Percentiles rank a stretch among this genome's conserved stretches.
phyloP scores from a whole-genome alignment of 2,329 filamentous ascomycete genomes.

The Didymosphaeria variabile region DNA sequence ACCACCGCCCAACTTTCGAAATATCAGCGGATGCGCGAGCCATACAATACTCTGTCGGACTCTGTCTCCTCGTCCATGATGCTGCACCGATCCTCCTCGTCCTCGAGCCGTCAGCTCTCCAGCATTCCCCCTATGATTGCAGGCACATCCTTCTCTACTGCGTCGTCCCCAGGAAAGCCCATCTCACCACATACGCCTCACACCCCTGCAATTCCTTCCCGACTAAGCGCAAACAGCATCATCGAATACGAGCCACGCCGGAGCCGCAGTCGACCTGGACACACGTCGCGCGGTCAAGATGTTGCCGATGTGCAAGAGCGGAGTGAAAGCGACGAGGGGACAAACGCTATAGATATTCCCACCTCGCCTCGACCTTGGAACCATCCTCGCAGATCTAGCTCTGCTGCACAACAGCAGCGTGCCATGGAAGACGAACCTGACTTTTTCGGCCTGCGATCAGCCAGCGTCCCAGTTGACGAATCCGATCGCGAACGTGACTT shows the following conservation, averaged over 20 bases:
- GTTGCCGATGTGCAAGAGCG: constrained; percentile 36
- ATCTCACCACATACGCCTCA: constrained; percentile 91
- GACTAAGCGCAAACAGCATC: constrained; percentile 91
- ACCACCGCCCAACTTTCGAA: constrained; percentile 83
- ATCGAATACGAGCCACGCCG: constrained; percentile 67
- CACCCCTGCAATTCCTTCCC: constrained; percentile 90
- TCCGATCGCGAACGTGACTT: constrained; percentile 57
- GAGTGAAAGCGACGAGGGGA: constrained; percentile 54
- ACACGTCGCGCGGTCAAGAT: constrained; percentile 43
- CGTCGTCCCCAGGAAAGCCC: constrained; percentile 87
- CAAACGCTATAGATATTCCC: constrained; percentile 77
- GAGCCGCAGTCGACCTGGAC: constrained; percentile 43
- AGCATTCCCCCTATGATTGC: constrained; percentile 68
- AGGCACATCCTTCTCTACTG: constrained; percentile 79
- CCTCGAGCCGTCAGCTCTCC: constrained; percentile 76
- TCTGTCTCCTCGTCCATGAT: constrained; percentile 92
- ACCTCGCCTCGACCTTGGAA: constrained; percentile 69
- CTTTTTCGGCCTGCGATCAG: constrained; percentile 70
- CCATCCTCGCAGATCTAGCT: constrained; percentile 69
- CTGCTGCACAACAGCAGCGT: constrained; percentile 71
- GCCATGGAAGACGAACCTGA: constrained; percentile 71
- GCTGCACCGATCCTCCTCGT: constrained; percentile 81
- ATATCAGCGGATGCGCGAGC: constrained; percentile 89
- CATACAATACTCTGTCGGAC: constrained; percentile 87
- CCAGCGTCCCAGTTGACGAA: constrained; percentile 70